Evolutionary conservation across 306 rosid genomes (phyloP).

Genomic region (Quercus alba): DNA sequence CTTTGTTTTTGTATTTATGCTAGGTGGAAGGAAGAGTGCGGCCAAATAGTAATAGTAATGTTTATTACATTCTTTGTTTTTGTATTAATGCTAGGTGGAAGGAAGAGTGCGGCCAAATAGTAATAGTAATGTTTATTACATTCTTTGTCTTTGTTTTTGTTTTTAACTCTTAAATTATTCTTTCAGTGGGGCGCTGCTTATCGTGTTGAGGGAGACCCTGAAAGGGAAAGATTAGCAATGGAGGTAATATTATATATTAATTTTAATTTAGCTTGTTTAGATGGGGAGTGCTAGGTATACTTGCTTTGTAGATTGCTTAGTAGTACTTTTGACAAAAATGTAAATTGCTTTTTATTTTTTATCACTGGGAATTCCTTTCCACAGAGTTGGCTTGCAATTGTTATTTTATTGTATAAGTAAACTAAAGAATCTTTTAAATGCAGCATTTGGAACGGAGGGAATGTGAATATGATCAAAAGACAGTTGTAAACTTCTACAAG

Average conservation of each 20-base stretch:
- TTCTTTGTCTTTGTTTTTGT: too few species aligned
- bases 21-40: too few species aligned
- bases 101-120: too few species aligned
- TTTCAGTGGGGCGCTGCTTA: conserved; percentile 94
- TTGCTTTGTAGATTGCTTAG: too few species aligned
- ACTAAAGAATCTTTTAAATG: conserved; percentile 12
- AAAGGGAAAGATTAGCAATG: conserved; percentile 72
- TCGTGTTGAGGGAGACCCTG: conserved; percentile 77
- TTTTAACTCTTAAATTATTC: conserved; percentile 9
- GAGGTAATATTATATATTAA: conserved; percentile 48
- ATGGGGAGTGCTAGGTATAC: background rate
- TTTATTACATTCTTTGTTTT: too few species aligned
- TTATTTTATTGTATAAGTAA: background rate
- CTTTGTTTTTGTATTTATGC: too few species aligned
- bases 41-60: too few species aligned
- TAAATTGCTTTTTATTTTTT: too few species aligned
- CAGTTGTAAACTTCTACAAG: conserved; percentile 55
- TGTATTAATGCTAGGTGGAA: too few species aligned
- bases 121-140: too few species aligned
- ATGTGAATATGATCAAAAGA: conserved; percentile 62
- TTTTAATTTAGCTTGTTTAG: background rate
- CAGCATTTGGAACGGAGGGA: conserved; percentile 92
- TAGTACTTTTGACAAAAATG: background rate
- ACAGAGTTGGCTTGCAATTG: background rate
- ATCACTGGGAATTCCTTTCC: background rate